Conservation (phyloP, 2,329 filamentous ascomycete species). For the Sordariomycetes sp. region DNA sequence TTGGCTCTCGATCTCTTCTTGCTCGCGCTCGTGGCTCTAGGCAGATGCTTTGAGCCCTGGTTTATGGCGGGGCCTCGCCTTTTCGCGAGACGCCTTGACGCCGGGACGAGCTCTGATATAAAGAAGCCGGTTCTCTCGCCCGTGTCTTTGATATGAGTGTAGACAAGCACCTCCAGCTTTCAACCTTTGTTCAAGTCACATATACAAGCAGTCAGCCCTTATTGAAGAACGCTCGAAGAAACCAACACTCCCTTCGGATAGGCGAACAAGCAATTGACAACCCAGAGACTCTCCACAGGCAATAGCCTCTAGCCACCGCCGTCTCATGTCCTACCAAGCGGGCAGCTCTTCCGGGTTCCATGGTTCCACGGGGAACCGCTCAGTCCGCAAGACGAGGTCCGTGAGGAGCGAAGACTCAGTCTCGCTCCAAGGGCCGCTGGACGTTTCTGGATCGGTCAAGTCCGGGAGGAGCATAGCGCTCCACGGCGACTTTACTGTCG, state of each 20-base stretch:
- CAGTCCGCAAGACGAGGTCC: conserved; percentile 19
- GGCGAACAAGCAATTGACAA: background rate
- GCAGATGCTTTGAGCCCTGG: background rate
- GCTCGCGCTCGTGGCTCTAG: background rate
- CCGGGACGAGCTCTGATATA: background rate
- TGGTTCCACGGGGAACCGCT: conserved; percentile 8
- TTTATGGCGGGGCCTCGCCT: background rate
- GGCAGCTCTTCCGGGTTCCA: conserved; percentile 10
- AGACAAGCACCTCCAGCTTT: background rate
- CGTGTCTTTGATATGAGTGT: background rate
- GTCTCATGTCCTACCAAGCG: conserved; percentile 2
- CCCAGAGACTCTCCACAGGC: background rate
- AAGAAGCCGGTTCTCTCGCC: background rate
- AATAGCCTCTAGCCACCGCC: background rate
- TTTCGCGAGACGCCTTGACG: background rate
- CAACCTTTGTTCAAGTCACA: background rate
- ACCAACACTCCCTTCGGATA: background rate
- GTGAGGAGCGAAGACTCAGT: conserved; percentile 28
- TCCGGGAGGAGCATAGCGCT: conserved; percentile 29
- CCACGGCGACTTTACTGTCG: conserved; percentile 27
- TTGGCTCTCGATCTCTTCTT: background rate
- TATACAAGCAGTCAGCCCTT: background rate
- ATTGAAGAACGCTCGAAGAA: background rate
- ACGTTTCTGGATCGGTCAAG: conserved; percentile 31
- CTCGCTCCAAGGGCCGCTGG: conserved; percentile 27